Percentiles rank a stretch among this genome's conserved stretches.
Evolutionary conservation across 2,329 filamentous ascomycete genomes (phyloP).

Genomic region (Calonectria pteridis): DNA sequence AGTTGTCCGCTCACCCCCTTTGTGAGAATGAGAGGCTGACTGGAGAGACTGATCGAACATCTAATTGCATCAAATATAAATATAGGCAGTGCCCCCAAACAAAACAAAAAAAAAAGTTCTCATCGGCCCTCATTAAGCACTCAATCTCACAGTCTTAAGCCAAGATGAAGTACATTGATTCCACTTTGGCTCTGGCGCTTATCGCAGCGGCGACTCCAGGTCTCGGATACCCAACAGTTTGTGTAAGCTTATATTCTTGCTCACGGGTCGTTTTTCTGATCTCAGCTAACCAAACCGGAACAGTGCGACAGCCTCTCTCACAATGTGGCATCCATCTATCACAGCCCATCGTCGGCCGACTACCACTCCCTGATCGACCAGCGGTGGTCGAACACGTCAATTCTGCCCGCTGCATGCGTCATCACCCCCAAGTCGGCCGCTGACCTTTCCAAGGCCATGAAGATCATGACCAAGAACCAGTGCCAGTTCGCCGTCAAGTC

Average conservation of each 20-base stretch:
- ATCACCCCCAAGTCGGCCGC: neutral
- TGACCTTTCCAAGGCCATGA: neutral
- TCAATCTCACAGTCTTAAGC: neutral
- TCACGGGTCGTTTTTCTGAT: neutral
- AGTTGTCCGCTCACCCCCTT: neutral
- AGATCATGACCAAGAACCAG: neutral
- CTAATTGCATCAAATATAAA: neutral
- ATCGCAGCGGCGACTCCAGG: neutral
- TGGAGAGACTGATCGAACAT: accelerated
- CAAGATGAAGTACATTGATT: neutral
- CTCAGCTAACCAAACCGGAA: neutral
- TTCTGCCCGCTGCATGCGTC: neutral
- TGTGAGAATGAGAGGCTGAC: neutral
- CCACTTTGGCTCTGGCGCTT: neutral
- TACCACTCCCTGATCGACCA: neutral
- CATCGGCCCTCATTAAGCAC: too few species aligned
- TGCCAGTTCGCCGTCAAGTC: neutral
- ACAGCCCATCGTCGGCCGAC: neutral
- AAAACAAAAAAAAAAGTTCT: neutral
- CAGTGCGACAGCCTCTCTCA: neutral
- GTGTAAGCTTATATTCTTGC: neutral
- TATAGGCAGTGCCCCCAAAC: neutral
- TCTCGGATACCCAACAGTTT: neutral
- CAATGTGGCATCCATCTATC: neutral
- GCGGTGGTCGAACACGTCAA: neutral